Base-by-base conservation (phyloP, 306 rosid species). In the Clitoria ternatea region DNA sequence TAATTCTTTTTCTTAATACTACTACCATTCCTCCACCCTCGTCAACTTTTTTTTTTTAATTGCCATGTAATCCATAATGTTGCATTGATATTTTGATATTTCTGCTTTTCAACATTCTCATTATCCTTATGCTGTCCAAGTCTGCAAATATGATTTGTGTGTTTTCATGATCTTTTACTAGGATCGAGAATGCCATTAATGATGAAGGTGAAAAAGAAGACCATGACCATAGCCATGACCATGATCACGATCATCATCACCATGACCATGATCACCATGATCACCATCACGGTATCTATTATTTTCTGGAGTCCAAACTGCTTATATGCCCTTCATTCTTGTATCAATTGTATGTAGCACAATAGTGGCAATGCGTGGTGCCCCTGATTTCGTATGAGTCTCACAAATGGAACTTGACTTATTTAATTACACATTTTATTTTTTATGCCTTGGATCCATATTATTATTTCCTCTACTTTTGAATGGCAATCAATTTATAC, bases 101-200 rank as follows among this genome's bases (percentile, higher is more conserved):
- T 56, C 53, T 59, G 40, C 19, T 56, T n/a, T n/a, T 77, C 19
- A 29, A 18, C 32, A 32, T 37, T 26, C 32, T 61, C 50, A 22
- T 52, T 53, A 24, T 53, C 35, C n/a, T 65, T 77, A 45, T 23
- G 42, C 59, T 18, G 49, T 70, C 68, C 68, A 56, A 69, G 50
- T 44, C 29, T 61, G 30, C 30, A 47, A 80, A 10, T 40, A 53
- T 70, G 7, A 47, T 37, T 73, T 80, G 27, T 68, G 73, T 56
- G 44, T 62, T 68, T 69, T 6, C 57, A 59, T 70, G 57, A 44
- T 54, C 74, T 67, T 39, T 76, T 78, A 40, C 60, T 78, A 91
- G 99, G 92, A 91, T 94, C 76, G 96, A 91, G 85, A 89, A 87
- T 32, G 91, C 87, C 27, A 80, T 94, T 27, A 84, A 69, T 64